Percentiles rank a stretch among this genome's conserved stretches.
Evolutionary conservation across 306 rosid genomes (phyloP).

Genomic region (Ceratonia siliqua): DNA sequence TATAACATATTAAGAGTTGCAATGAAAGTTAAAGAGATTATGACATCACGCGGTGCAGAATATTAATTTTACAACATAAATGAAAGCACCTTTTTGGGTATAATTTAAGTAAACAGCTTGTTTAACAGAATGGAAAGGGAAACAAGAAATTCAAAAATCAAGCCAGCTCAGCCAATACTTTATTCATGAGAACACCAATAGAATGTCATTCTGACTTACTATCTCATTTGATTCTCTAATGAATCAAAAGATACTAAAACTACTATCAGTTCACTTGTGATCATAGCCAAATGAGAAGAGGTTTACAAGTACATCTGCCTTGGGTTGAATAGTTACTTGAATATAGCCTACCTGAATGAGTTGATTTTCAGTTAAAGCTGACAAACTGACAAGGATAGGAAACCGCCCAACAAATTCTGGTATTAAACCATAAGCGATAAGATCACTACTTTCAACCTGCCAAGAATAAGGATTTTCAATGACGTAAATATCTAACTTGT

Average conservation of each 20-base stretch:
- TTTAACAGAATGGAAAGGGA: constrained; percentile 1
- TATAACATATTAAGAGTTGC: constrained; percentile 21
- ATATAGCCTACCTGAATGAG: constrained; percentile 74
- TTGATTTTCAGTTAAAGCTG: constrained; percentile 87
- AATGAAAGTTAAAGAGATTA: constrained; percentile 7
- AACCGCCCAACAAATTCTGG: constrained; percentile 98
- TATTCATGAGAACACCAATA: not conserved
- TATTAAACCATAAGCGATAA: constrained; percentile 87
- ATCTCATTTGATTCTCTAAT: constrained; percentile 6
- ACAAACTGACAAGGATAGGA: constrained; percentile 90
- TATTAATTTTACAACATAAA: constrained; percentile 9
- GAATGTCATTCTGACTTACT: not conserved
- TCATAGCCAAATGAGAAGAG: constrained; percentile 19
- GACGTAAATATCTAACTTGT: constrained; percentile 16
- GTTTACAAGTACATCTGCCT: not conserved
- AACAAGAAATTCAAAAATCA: not conserved
- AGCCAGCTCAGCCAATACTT: not conserved
- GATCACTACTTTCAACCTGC: constrained; percentile 98
- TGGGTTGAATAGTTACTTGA: constrained; percentile 9
- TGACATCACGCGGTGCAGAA: not conserved
- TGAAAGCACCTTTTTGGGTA: not conserved
- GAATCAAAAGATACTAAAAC: constrained; percentile 14
- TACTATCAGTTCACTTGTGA: constrained; percentile 19
- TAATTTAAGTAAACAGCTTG: constrained; percentile 11
- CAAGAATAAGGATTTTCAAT: constrained; percentile 28